phyloP scores from a whole-genome alignment of 169 alveolate species.

The Ichthyophthirius multifiliis region DNA sequence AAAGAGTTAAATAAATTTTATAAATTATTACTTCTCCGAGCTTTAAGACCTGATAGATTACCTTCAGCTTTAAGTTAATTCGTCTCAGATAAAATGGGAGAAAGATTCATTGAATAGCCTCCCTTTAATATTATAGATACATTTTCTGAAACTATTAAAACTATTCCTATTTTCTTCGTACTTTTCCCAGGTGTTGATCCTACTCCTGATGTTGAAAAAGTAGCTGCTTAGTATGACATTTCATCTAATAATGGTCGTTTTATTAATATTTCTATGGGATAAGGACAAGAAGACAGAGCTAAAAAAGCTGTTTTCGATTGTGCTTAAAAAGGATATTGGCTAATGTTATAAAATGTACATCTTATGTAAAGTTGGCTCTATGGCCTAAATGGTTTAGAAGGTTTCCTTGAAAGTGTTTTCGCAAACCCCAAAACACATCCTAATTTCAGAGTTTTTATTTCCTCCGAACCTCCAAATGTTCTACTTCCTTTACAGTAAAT shows the following conservation, averaged over 20 bases:
- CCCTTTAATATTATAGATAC: constrained; percentile 91
- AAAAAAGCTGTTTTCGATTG: constrained; percentile 85
- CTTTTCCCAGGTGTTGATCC: constrained; percentile 94
- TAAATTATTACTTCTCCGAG: constrained; percentile 90
- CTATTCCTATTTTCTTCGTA: constrained; percentile 94
- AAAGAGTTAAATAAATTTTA: constrained; percentile 91
- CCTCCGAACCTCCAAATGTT: constrained; percentile 94
- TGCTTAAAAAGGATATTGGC: constrained; percentile 93
- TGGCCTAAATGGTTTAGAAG: constrained; percentile 78
- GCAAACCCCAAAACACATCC: constrained; percentile 76
- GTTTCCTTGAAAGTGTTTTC: constrained; percentile 83
- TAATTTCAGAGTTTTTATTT: constrained; percentile 91
- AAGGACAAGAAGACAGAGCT: constrained; percentile 96
- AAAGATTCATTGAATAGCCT: constrained; percentile 88
- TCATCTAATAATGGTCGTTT: constrained; percentile 87
- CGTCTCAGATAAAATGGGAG: constrained; percentile 89
- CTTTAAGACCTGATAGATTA: constrained; percentile 95
- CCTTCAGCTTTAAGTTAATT: constrained; percentile 92
- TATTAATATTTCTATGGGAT: constrained; percentile 97
- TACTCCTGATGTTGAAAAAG: constrained; percentile 89
- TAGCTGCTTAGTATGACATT: constrained; percentile 73
- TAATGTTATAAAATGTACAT: constrained; percentile 94
- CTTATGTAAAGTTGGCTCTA: constrained; percentile 94
- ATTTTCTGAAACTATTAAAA: constrained; percentile 86
- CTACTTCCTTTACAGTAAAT: constrained; percentile 85